Evolutionary conservation across 2,329 filamentous ascomycete species (phyloP), one percentile per base, ranked within the genome.

Genomic region (Claviceps fusiformis): DNA sequence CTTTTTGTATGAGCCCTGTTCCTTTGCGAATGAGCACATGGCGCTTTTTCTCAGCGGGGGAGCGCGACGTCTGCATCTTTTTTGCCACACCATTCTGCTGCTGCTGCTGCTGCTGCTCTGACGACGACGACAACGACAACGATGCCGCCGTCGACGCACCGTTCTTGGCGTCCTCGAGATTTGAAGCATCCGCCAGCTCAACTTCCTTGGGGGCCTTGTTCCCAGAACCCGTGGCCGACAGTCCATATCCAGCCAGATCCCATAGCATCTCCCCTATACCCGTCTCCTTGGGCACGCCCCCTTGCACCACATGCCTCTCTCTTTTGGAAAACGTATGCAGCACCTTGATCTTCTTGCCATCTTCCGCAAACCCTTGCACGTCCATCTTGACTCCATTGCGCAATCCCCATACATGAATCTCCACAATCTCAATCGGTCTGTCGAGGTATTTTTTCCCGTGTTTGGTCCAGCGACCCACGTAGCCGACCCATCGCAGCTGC

Each of bases 341-440:
- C 10, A 80, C 76, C 65, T 89, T 85, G 62, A 97, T 95, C 62
- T 80, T 83, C 71, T 89, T 91, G 6, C 93, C 92, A 61, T 93
- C 86, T n/a, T 97, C 87, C 1, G 83, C 82, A 59, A 84, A 97
- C 0, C 90, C 90, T 65, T 95, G 87, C 0, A 97, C 79, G 0
- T 84, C 81, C 37, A 97, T 79, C 69, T 93, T 95, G 58, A 97
- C 91, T 0, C 92, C 91, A 62, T 91, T 84, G 49, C 89, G 76
- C 52, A 97, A 67, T 0, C 91, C 93, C 89, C 89, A 96, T 13
- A 91, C 81, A 64, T 95, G 91, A 0, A 98, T 76, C 68, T 97
- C 92, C 11, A 91, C 67, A 45, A 97, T 82, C 70, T 97, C 91
- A 1, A 96, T 78, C 50, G 85, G 81, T 19, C 87, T 76, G 64